Conservation (phyloP, 306 rosid genomes). For the Benincasa hispida region DNA sequence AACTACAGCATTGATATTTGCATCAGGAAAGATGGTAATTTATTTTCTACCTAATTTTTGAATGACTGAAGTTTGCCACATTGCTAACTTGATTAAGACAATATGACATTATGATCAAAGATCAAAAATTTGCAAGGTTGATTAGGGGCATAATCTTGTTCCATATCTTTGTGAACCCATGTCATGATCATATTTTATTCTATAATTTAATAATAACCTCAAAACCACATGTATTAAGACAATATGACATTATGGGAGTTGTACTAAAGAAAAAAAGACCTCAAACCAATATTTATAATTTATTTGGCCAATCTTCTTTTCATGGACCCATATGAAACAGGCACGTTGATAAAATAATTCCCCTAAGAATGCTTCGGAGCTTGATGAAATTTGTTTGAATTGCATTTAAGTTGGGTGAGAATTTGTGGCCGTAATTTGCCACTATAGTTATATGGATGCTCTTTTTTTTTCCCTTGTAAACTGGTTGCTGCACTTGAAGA, state of each 20-base stretch:
- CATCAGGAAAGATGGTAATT: conserved; percentile 92
- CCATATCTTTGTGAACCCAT: not conserved
- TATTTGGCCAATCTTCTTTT: not conserved
- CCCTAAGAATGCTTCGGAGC: too few relatives aligned
- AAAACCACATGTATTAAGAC: not conserved
- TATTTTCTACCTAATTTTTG: not conserved
- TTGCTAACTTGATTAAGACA: too few relatives aligned
- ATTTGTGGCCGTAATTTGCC: not conserved
- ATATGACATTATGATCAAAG: too few relatives aligned
- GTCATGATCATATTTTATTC: not conserved
- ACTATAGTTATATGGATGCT: not conserved
- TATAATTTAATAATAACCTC: not conserved
- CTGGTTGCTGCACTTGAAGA: not conserved
- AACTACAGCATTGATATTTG: conserved; percentile 89
- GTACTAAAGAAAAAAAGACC: not conserved
- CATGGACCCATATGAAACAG: not conserved
- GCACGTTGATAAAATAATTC: too few relatives aligned
- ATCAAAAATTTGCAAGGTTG: not conserved
- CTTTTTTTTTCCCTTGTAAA: not conserved
- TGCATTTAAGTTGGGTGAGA: not conserved
- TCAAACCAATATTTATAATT: not conserved
- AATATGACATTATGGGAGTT: not conserved
- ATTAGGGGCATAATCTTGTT: not conserved
- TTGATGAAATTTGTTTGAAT: not conserved
- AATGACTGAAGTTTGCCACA: not conserved